Conservation (phyloP, 2,329 filamentous ascomycete species). For the Tolypocladium pustulatum region DNA sequence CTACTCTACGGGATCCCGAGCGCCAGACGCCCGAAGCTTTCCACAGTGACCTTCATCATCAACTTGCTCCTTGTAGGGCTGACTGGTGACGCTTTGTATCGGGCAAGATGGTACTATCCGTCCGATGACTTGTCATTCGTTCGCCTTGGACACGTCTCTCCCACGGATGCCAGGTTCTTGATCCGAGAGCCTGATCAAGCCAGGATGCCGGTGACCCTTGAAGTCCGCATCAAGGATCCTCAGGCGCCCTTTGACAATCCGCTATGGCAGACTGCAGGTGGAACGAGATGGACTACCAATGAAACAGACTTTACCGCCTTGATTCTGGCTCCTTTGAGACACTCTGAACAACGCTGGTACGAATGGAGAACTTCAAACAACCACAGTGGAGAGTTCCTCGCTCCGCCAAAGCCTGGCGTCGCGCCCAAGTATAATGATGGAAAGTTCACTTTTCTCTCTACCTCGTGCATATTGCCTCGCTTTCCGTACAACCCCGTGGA, state of each 20-base stretch:
- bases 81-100: constrained; percentile 68
- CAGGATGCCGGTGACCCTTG: constrained; percentile 66
- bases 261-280: constrained; percentile 57
- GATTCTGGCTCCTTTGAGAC: constrained; percentile 51
- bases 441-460: constrained; percentile 82
- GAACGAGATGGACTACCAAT: constrained; percentile 55
- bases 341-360: constrained; percentile 64
- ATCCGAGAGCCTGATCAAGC: constrained; percentile 71
- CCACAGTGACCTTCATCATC: constrained; percentile 56
- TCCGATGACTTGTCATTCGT: constrained; percentile 73
- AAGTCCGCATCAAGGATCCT: constrained; percentile 47
- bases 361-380: constrained; percentile 83
- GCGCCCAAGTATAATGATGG: constrained; percentile 50
- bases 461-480: constrained; percentile 83
- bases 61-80: constrained; percentile 62
- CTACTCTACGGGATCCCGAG: constrained; percentile 69
- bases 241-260: constrained; percentile 42
- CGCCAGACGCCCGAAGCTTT: constrained; percentile 55
- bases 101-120: constrained; percentile 59
- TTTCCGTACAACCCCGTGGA: constrained; percentile 83
- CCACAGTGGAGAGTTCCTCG: constrained; percentile 70
- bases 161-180: constrained; percentile 67
- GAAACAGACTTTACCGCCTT: constrained; percentile 74
- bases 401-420: constrained; percentile 61
- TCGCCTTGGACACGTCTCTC: constrained; percentile 77